phyloP scores from a whole-genome alignment of 768 basidiomycete species.

The Collybia mongolica region DNA sequence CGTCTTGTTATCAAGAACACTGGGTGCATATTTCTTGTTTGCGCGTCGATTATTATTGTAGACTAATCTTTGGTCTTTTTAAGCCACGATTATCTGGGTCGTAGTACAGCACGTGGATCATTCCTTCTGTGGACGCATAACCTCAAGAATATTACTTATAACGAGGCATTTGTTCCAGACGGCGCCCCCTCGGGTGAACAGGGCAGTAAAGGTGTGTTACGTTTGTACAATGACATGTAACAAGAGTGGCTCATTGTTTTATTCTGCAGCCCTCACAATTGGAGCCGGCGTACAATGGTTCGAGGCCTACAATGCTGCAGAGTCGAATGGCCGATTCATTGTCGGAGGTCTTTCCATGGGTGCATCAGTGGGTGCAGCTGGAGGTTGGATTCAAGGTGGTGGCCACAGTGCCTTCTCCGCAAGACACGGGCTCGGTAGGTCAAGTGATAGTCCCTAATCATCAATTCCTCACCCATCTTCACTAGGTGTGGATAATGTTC shows the following conservation, averaged over 20 bases:
- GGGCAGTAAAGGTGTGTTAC: slow-evolving; percentile 8
- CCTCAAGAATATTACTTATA: slow-evolving; percentile 31
- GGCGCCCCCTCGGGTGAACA: slow-evolving; percentile 24
- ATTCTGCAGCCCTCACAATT: slow-evolving; percentile 24
- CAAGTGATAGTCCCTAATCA: neutral
- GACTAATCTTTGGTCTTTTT: slow-evolving; percentile 11
- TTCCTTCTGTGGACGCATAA: slow-evolving; percentile 41
- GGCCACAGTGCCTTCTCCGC: slow-evolving; percentile 42
- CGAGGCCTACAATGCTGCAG: slow-evolving; percentile 38
- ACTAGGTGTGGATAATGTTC: slow-evolving; percentile 44
- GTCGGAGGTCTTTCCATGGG: slow-evolving; percentile 41
- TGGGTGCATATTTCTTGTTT: slow-evolving; percentile 14
- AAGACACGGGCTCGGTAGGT: slow-evolving; percentile 39
- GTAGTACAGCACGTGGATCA: slow-evolving; percentile 38
- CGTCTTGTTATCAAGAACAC: slow-evolving; percentile 36
- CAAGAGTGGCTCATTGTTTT: neutral
- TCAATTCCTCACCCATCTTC: neutral
- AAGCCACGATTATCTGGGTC: slow-evolving; percentile 43
- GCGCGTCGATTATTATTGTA: neutral
- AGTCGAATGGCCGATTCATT: slow-evolving; percentile 36
- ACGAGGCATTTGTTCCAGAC: slow-evolving; percentile 24
- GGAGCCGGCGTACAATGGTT: slow-evolving; percentile 46
- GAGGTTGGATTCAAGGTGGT: slow-evolving; percentile 48
- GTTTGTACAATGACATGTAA: neutral
- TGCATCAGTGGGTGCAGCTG: slow-evolving; percentile 44